A percentile compares a stretch with the other conserved stretches of the same genome.
These are phyloP conservation scores for Crithidia sp. DNA, from an alignment of 208 protist species.

Conservation along the genomic window DNA sequence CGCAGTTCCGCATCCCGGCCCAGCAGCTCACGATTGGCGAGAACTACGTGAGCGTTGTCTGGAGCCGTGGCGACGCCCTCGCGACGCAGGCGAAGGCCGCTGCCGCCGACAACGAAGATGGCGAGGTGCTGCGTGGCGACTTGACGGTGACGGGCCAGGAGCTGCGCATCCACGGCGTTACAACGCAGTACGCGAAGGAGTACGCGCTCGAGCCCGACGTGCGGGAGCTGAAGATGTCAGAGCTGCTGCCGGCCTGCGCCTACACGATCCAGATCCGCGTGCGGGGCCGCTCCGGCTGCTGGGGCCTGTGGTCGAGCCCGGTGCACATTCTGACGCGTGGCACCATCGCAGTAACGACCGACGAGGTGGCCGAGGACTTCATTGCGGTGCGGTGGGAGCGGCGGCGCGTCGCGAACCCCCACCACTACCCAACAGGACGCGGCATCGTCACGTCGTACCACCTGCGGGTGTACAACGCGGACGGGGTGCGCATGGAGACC, in stretches of 20 bases:
- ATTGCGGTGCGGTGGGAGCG: constrained; percentile 88
- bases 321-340: constrained; percentile 89
- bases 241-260: constrained; percentile 78
- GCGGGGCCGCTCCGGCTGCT: constrained; percentile 81
- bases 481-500: constrained; percentile 75
- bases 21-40: constrained; percentile 91
- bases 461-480: constrained; percentile 86
- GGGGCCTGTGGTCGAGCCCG: constrained; percentile 86
- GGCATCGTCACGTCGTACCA: constrained; percentile 90
- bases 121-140: constrained; percentile 77
- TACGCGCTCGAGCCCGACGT: constrained; percentile 79
- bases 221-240: constrained; percentile 89
- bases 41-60: constrained; percentile 91
- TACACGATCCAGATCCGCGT: constrained; percentile 91
- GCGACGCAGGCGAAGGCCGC: constrained; percentile 4
- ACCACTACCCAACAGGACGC: constrained; percentile 82
- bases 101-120: constrained; percentile 3
- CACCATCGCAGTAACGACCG: constrained; percentile 79
- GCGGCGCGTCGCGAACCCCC: constrained; percentile 74
- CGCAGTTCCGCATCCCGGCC: constrained; percentile 87
- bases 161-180: constrained; percentile 87
- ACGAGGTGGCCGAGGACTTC: constrained; percentile 93
- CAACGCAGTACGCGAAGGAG: constrained; percentile 81
- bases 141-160: constrained; percentile 87
- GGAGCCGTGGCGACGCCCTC: constrained; percentile 68